Evolutionary conservation across 129 eudicot genomes (phyloP), one percentile per base, ranked within the genome.

Genomic region (Flaveria brownii): DNA sequence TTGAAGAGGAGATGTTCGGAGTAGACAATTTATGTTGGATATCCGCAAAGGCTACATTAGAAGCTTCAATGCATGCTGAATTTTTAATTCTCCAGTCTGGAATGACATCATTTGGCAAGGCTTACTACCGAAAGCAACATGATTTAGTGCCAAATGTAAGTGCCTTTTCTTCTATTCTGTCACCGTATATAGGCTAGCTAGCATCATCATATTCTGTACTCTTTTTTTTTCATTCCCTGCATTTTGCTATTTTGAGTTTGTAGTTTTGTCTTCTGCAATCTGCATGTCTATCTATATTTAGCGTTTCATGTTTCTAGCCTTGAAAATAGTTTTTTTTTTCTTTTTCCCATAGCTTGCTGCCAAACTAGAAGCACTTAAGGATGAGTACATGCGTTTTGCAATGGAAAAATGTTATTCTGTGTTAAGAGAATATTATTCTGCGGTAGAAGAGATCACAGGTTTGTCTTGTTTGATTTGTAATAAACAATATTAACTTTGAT

Each of bases 1-100:
- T 94, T 76, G 98, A 94, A 72, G 97, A 94, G 83, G 97, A 91
- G 86, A 86, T 91, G 80, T 94, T 94, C 78, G 98, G 98, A 80
- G 67, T 91, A 72, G 98, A 94, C 74, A 94, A 94, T 76, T 66
- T 88, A 47, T 88, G 96, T 82, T 94, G 98, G 98, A 87, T 94
- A 76, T 87, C 97, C 77, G 84, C 97, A 16, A 88, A 85, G 68
- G 87, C 97, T 82, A 91, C 93, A 69, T 23, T 82, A 77, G 88
- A 87, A 85, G 97, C 98, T 77, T 91, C 93, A 16, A 85, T 85
- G 83, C 84, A 82, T 80, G 89, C 87, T 70, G 97, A 87, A 50
- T 77, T 78, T 75, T 83, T 94, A 66, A 94, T 94, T 39, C 83
- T 91, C 36, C 96, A 87, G 72, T 80, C 98, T 51, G 98, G 98